Base-by-base conservation (phyloP, 2,329 filamentous ascomycete genomes). In the Phoma sp. region DNA sequence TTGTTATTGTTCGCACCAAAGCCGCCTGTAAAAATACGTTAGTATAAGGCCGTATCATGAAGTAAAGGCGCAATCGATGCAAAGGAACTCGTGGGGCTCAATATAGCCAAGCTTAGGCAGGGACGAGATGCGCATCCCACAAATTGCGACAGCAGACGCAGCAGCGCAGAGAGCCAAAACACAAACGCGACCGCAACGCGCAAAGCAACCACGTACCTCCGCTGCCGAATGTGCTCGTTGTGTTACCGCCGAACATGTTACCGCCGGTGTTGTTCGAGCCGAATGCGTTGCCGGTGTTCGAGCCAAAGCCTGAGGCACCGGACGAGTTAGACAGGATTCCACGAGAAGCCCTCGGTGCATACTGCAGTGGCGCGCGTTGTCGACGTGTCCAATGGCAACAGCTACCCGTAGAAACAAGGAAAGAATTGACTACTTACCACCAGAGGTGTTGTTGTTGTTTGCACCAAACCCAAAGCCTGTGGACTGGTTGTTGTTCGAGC, bases 351-450 rank as follows among this genome's bases (percentile, higher is more conserved):
- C 60, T 58, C 55, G 61, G 64, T 64, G 60, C 62, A 64, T 63
- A 61, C 65, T 58, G 61, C 59, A 58, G 50, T 64, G 32, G 65
- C 67, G 61, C 56, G 61, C 60, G 61, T 74, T 64, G 55, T 61
- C 60, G 53, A 71, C 67, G 49, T 59, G 55, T 53, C 67, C 65
- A 55, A 60, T 62, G 59, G 32, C 61, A 55, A 46, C 44, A 25
- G 39, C 39, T 53, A 51, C 53, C 54, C 36, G 35, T 22, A 42
- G 49, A 41, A 41, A 43, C 22, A 60, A 57, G 58, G 63, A 46
- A 59, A 60, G 61, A 64, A 41, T 52, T 25, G 58, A 56, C 65
- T 52, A 80, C 83, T 71, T 85, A 87, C 85, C 83, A 75, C 80
- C 69, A 59, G 69, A 63, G 59, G 70, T 75, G 50, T 64, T 67